Base-by-base conservation (phyloP, 1,139 yeast species). In the Debaryomyces singareniensis region DNA sequence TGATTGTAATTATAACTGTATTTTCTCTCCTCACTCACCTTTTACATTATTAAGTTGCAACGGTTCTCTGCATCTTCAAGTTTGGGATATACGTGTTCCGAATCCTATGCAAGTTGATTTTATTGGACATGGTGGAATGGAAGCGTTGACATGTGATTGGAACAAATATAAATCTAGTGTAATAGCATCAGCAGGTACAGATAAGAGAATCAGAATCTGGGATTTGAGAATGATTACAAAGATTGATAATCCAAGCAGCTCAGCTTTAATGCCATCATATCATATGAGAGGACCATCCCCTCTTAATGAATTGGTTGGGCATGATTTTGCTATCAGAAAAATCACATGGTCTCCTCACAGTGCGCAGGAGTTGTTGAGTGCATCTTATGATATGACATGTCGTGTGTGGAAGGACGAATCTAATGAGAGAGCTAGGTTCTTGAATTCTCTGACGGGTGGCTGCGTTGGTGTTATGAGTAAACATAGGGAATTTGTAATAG, bases 341-440 rank as follows among this genome's bases (percentile, higher is more conserved):
- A 77, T 87, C 4, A 64, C 71, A 24, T 89, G 96, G 96, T 82
- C 94, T 2, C 97, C 97, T 2, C 96, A 89, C 55, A 67, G 70
- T 32, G 72, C 84, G 3, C 79, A 78, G 37, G 75, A 75, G 39
- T 57, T 91, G 28, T 54, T 89, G 37, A 75, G 86, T 32, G 75
- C 87, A 4, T 81, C 95, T 7, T 91, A 89, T 51, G 98, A 91
- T 51, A 89, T 89, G 95, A 83, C 94, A 0, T 80, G 86, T 25
- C 61, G 89, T 37, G 75, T 87, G 2, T 91, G 97, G 97, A 59
- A 67, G 27, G 96, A 86, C 51, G 65, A 68, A 33, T 71, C 83
- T 10, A 75, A 71, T 35, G 71, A 70, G 32, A 55, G 62, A 30
- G 74, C 75, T 2, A 56, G 77, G 14, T 70, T 68, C 36, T 49